Evolutionary conservation across 345 rosid genomes (phyloP), one percentile per base, ranked within the genome.

Genomic region (Raphanus raphanistrum): DNA sequence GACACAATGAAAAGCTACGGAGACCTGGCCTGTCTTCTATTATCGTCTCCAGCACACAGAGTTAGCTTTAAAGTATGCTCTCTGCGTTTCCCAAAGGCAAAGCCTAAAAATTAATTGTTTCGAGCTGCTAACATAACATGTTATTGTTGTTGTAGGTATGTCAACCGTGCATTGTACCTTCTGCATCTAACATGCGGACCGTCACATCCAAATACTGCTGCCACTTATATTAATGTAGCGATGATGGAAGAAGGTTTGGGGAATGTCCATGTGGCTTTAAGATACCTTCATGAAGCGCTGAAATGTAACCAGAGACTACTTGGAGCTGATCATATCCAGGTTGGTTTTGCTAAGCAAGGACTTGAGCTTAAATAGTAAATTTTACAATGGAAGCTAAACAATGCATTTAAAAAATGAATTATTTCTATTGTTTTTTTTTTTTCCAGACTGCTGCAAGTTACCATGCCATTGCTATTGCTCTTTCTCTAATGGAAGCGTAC

Each of bases 231-330:
- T 75, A 94, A 94, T 33, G 91, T 94, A 35, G 98, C 98, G 16
- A 94, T 94, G 98, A 94, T 94, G 98, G 98, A 94, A 84, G 98
- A 94, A 88, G 98, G 98, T 74, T 80, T 92, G 85, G 95, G 97
- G 65, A 94, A 94, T 83, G 98, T 89, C 84, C 98, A 94, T 74
- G 86, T 94, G 81, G 98, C 98, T 68, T 91, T 94, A 50, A 87
- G 98, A 74, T 94, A 90, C 82, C 91, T 94, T 75, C 98, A 94
- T 68, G 97, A 94, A 87, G 98, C 98, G 77, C 87, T 94, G 61
- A 92, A 92, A 82, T 94, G 98, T 86, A 94, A 94, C 84, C 98
- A 94, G 85, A 90, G 94, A 75, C 89, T 94, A 68, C 94, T 94
- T 72, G 98, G 98, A 62, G 96, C 84, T 54, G 98, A 94, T 87